Evolutionary conservation across 495 filamentous ascomycete species (phyloP), one percentile per base, ranked within the genome.

Genomic region (Cercophora newfieldiana): DNA sequence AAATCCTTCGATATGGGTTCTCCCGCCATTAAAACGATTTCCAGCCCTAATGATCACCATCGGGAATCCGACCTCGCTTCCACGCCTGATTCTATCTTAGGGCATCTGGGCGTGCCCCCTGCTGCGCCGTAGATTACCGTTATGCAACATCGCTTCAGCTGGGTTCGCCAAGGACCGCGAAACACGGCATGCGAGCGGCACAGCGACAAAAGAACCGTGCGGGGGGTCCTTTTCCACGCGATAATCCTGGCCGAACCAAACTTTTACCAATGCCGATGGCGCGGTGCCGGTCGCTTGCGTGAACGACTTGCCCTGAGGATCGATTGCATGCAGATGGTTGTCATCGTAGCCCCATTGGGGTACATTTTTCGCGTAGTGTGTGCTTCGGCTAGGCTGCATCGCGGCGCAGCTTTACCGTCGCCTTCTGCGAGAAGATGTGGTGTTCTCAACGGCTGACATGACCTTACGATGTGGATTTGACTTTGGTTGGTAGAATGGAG

Each of bases 101-200:
- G 2, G 18, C 2, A 50, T 6, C 16, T n/a, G 10, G 22, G 5
- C 1, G 18, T 1, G 18, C 49, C 49, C 49, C 49, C n/a, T 14
- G 49, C 49, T 53, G 49, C 49, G 49, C 49, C 49, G 49, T 53
- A 53, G 49, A 53, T 53, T 53, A 53, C 49, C 49, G 49, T 53
- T 53, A 53, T 53, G 49, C 49, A 53, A 14, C 49, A 4, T 2
- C n/a, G 49, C 49, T 53, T 25, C 24, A 53, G 49, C 49, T 53
- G 49, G n/a, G 6, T 8, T n/a, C 49, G 49, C 49, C 49, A 53
- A 53, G 49, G 8, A 6, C 49, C 2, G 7, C 49, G 49, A 53
- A 53, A 53, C 49, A 53, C 7, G 49, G 49, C 49, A 53, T 3
- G 49, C 49, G 8, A 2, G n/a, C 49, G 49, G 49, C 49, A 53